Conservation (phyloP, 2,329 filamentous ascomycete species). For the Calonectria pteridis region DNA sequence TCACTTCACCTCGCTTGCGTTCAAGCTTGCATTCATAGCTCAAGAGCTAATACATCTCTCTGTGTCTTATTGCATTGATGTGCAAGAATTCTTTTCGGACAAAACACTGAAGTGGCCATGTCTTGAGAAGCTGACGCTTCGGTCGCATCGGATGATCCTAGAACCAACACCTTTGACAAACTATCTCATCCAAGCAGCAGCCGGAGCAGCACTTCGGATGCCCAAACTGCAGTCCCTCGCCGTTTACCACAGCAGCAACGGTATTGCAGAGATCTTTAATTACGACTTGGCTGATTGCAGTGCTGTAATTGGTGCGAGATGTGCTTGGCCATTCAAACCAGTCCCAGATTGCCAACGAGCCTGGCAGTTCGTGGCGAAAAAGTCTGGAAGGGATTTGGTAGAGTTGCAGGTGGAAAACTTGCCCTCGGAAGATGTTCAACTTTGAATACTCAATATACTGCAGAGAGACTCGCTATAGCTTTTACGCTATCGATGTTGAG, state of each 20-base stretch:
- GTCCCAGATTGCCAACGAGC: not conserved
- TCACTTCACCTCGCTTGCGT: not conserved
- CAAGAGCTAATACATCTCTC: conserved; percentile 3
- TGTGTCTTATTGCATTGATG: conserved; percentile 5
- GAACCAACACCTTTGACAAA: not conserved
- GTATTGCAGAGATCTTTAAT: not conserved
- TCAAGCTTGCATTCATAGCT: not conserved
- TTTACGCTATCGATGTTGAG: not conserved
- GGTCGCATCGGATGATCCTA: not conserved
- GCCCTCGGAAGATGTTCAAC: not conserved
- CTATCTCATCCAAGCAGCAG: not conserved
- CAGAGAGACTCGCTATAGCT: not conserved
- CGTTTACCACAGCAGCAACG: not conserved
- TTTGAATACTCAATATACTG: not conserved
- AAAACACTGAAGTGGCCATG: not conserved
- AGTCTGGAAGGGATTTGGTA: not conserved
- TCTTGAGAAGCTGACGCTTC: not conserved
- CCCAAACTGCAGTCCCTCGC: not conserved
- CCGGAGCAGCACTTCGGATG: not conserved
- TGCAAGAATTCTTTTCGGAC: conserved; percentile 5
- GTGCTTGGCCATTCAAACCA: conserved; percentile 4
- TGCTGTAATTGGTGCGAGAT: not conserved
- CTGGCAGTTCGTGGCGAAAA: not conserved
- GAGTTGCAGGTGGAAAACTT: not conserved
- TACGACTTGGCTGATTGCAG: not conserved